Evolutionary conservation across 2,329 filamentous ascomycete genomes (phyloP), one percentile per base, ranked within the genome.

Genomic region (Alternaria angustiovoidea): DNA sequence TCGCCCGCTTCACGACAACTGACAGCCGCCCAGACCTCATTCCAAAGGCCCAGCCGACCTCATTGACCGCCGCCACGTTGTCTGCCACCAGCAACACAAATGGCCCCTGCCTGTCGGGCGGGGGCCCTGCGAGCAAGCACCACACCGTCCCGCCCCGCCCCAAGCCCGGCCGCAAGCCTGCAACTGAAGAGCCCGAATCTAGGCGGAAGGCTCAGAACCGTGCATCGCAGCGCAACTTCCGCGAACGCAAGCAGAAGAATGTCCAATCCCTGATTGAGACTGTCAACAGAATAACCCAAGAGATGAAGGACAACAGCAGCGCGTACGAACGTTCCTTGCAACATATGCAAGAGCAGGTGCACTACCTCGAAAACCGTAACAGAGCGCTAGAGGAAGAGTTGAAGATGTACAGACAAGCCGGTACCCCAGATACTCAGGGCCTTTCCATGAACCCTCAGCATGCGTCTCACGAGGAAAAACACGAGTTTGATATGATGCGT

Each of bases 161-260:
- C 7, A 82, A 81, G 83, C 94, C 95, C 22, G 94, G 94, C 49
- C 89, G 94, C 69, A 98, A 98, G 84, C 94, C 94, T 3, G 92
- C 93, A 47, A 96, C 92, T 36, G 94, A 97, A 75, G 96, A 94
- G 53, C 93, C 94, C 14, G 91, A 92, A 2, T 96, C 93, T 43
- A 96, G 96, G 82, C 88, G 95, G 67, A 96, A 97, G 83, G 91
- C 92, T 1, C 95, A 98, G 81, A 98, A 98, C 78, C 87, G 95
- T 61, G 91, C 92, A 47, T 94, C 94, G 3, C 94, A 98, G 81
- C 85, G 94, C 59, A 92, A 91, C 1, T 98, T 98, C 79, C 87
- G 94, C 34, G 93, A 97, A 80, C 86, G 94, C 59, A 88, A 94
- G 64, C 58, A 57, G 42, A 57, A 92, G 24, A 91, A 92, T 39